Evolutionary conservation across 106 monocot species (phyloP), one percentile per base, ranked within the genome.

Genomic region (Dioscorea alata): DNA sequence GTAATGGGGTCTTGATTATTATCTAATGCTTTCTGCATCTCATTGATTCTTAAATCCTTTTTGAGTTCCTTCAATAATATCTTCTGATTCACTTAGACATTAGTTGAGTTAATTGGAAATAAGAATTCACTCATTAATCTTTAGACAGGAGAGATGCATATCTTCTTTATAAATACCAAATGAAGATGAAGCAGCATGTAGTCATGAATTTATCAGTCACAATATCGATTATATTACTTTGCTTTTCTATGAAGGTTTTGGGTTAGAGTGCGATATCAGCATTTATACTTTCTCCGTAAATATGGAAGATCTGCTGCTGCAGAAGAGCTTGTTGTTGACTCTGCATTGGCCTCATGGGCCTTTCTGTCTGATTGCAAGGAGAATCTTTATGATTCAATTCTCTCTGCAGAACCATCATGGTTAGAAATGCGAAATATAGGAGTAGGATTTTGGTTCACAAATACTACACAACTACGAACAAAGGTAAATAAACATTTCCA

Each of bases 301-400:
- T 75, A 61, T 71, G 88, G 80, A 61, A 73, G 63, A 74, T 59
- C 60, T 13, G 74, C 75, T 69, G 19, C 52, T 73, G 58, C 24
- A 64, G 84, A 85, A 75, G 83, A 77, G 24, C 42, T 82, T 42
- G 22, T 59, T 64, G 70, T 80, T 48, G 74, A 83, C 50, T 87
- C 93, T 58, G 54, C 73, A 63, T 65, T 83, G 68, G 33, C 87
- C 69, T 86, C 93, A 64, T 93, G 93, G 93, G 99, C 93, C 15
- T 81, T 79, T 69, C 99, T 85, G 22, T 99, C 99, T 81, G 93
- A 93, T 70, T 93, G 86, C 63, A 86, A 99, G 65, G 92, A 85
- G 6, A 87, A 80, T 78, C 83, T 99, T n/a, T 81, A 87, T 71
- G 86, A 62, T 74, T 93, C 90, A 64, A 25, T 93, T 60, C 71